A percentile compares a stretch with the other conserved stretches of the same genome.
Conservation (phyloP, 2,329 filamentous ascomycete species). For the Tolypocladium inflatum region DNA sequence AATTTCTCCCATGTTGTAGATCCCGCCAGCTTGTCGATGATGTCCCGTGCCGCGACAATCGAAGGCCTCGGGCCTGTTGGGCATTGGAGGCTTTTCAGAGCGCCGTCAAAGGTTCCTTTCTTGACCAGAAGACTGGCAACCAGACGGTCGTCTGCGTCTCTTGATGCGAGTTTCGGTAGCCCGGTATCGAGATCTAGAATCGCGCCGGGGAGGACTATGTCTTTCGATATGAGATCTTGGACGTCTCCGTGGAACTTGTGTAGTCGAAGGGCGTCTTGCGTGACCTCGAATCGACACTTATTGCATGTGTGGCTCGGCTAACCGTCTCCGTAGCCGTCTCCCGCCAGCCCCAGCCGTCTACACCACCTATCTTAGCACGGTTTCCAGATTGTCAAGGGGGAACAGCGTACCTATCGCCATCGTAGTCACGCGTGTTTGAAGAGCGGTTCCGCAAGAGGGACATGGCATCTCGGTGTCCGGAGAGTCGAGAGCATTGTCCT, state of each 20-base stretch:
- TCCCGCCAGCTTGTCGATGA: too few species aligned
- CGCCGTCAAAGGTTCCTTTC: conserved; percentile 12
- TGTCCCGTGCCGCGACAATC: conserved; percentile 23
- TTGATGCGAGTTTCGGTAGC: too few species aligned
- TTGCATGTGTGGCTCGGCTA: conserved; percentile 37
- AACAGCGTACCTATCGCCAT: not conserved
- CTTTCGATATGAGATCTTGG: conserved; percentile 32
- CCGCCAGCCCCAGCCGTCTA: conserved; percentile 15
- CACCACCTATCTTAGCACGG: too few species aligned
- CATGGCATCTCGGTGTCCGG: conserved; percentile 37
- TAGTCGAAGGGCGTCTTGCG: conserved; percentile 45
- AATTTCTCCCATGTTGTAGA: conserved; percentile 2
- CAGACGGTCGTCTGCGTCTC: too few species aligned
- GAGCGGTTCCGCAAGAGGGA: conserved; percentile 30
- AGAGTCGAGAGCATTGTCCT: conserved; percentile 44
- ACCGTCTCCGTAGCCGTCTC: conserved; percentile 41
- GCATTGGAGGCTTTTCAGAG: not conserved
- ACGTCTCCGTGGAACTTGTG: conserved; percentile 49
- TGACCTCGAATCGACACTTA: conserved; percentile 34
- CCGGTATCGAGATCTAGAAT: too few species aligned
- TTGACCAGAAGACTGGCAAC: too few species aligned
- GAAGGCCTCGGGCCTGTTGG: not conserved
- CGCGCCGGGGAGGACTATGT: too few species aligned
- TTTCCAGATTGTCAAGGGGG: too few species aligned
- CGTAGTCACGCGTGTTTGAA: conserved; percentile 22